Evolutionary conservation across 371 early-diverging fungal species (phyloP), one percentile per base, ranked within the genome.

Genomic region (Mortierella sp.): DNA sequence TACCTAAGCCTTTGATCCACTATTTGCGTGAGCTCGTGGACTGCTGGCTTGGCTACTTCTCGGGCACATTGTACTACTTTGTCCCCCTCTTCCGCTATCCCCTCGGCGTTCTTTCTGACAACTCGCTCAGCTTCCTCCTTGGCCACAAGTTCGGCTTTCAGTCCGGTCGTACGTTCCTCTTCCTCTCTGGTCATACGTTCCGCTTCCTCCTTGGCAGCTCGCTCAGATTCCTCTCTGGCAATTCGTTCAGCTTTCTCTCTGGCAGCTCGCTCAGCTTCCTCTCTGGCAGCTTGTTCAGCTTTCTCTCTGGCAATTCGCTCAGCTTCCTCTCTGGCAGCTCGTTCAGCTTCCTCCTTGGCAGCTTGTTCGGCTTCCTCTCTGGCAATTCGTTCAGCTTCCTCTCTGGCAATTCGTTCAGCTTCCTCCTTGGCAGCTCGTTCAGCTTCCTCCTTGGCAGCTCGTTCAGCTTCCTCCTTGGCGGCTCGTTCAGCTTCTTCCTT

Each of bases 281-380:
- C 8, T 30, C 47, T 31, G 48, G 32, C 57, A 30, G 15, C 17
- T 15, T 23, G 44, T 17, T 54, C 50, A n/a, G 51, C 46, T 12
- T 37, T 41, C 26, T 42, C 56, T 41, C 46, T 54, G 31, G 64
- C 64, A 11, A 28, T 2, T 14, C 55, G 49, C 49, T 59, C 60
- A 4, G 53, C 50, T 41, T 53, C 19, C 4, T 47, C 23, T 28
- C 31, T 58, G 19, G 37, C 30, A 46, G 23, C 12, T 37, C n/a
- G 24, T 23, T 59, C 52, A 11, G 56, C 41, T 24, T 64, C 31
- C 32, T 54, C 54, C 39, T 15, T 52, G 4, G 54, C 54, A 17
- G 39, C 27, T 1, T 24, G 31, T 17, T 54, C 50, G 26, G 51
- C 34, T 11, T 37, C 23, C 11, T 50, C 56, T 49, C 54, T 54